These are phyloP conservation scores for Podaxis rugospora DNA, from an alignment of 768 basidiomycete species.

Conservation along the genomic window DNA sequence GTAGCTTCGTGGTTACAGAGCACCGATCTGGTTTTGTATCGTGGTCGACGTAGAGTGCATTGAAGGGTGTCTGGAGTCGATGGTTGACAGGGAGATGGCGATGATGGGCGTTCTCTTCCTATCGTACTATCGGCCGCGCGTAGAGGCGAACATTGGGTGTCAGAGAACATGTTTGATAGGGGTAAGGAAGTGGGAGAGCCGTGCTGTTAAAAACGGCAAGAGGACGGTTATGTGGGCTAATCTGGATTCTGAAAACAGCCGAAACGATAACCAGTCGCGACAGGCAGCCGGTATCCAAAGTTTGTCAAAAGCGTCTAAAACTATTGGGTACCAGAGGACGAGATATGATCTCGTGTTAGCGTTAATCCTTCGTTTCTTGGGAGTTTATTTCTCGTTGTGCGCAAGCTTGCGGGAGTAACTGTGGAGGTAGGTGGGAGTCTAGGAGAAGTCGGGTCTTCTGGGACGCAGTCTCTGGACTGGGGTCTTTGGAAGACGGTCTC, in stretches of 20 bases:
- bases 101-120: not conserved
- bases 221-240: not conserved
- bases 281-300: not conserved
- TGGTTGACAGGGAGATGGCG: not conserved
- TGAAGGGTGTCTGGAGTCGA: not conserved
- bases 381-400: slow-evolving; percentile 1
- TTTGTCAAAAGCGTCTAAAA: not conserved
- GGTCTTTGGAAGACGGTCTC: not conserved
- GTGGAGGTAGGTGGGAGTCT: not conserved
- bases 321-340: not conserved
- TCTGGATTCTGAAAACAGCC: not conserved
- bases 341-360: not conserved
- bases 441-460: not conserved
- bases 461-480: not conserved
- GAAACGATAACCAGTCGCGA: not conserved
- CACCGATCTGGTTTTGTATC: not conserved
- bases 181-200: not conserved
- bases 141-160: not conserved
- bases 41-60: not conserved
- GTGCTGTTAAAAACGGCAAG: not conserved
- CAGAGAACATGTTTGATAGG: not conserved
- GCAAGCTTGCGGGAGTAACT: not conserved
- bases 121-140: not conserved
- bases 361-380: not conserved
- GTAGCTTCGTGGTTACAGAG: not conserved